Conservation (phyloP, 1,139 yeast genomes). For the Debaryomyces nepalensis region DNA sequence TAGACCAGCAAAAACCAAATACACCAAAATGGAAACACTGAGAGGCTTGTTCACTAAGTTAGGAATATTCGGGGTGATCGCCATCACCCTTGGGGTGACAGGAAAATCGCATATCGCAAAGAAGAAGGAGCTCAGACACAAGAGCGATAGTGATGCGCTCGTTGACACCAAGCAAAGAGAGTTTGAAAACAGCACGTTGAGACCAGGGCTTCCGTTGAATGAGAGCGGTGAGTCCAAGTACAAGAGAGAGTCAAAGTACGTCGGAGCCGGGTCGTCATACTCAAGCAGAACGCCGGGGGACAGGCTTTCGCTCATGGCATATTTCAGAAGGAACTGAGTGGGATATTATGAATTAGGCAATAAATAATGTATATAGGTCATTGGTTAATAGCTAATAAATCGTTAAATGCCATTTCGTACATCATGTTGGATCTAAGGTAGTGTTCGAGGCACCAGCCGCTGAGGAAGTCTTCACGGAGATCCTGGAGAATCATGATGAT, state of each 20-base stretch:
- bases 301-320: slow-evolving; percentile 39
- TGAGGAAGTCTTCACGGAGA: slow-evolving; percentile 48
- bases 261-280: slow-evolving; percentile 69
- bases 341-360: slow-evolving; percentile 2
- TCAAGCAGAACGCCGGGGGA: slow-evolving; percentile 55
- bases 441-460: slow-evolving; percentile 52
- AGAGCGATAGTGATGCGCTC: slow-evolving; percentile 44
- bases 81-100: slow-evolving; percentile 36
- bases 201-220: slow-evolving; percentile 42
- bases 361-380: slow-evolving; percentile 9
- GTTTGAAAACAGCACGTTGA: slow-evolving; percentile 31
- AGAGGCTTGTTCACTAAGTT: slow-evolving; percentile 41
- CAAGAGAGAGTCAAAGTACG: slow-evolving; percentile 60
- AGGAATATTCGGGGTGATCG: slow-evolving; percentile 37
- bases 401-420: slow-evolving; percentile 49
- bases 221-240: slow-evolving; percentile 21
- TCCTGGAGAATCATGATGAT: slow-evolving; percentile 51
- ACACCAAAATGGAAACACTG: slow-evolving; percentile 38
- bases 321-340: slow-evolving; percentile 32
- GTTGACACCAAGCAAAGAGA: slow-evolving; percentile 38
- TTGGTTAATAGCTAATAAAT: slow-evolving; percentile 23
- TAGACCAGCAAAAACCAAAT: background rate
- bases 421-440: slow-evolving; percentile 44
- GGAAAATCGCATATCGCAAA: slow-evolving; percentile 46
- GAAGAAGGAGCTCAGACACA: slow-evolving; percentile 43